Evolutionary conservation across 371 early-diverging fungal genomes (phyloP), one percentile per base, ranked within the genome.

Genomic region (Rozella allomycis): DNA sequence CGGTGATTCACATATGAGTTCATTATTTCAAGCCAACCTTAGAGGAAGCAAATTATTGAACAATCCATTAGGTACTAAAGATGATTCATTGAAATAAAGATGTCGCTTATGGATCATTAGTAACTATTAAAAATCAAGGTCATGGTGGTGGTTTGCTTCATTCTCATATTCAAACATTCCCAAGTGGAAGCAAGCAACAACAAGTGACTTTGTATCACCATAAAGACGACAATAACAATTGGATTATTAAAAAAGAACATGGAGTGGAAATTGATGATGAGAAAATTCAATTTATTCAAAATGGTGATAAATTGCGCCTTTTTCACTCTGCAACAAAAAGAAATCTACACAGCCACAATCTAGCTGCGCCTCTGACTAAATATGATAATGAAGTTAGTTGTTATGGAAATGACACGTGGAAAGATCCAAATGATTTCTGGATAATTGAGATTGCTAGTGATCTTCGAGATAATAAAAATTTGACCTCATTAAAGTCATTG

Each of bases 141-240:
- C 71, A 69, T 38, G 88, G 87, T n/a, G 88, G 83, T 21, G 98
- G 96, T 5, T 49, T 91, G 33, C 69, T 99, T 26, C 99, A 99
- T 54, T 97, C 98, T 4, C 99, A 99, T 50, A 49, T 73, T 11
- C 84, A 93, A 50, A 64, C 56, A 8, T 99, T 76, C 44, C 98
- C 98, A 4, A 67, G 70, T 23, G 90, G 84, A 4, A 83, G 85
- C 2, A 70, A 75, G 31, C 90, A 85, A 46, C 93, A 97, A 44
- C 97, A 98, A 52, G 73, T 98, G n/a, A 97, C 99, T 0, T 77
- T 79, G 33, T 99, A 99, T 50, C 77, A 76, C 33, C 88, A 96
- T 54, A 86, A 84, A 45, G 98, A 98, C 55, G 43, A 46, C 31
- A 99, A 99, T 58, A 98, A 99, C 52, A 65, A 87, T 33, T 99